These are phyloP conservation scores for Blastobotrys capitulatus DNA, from an alignment of 1,139 yeast genomes.

Conservation along the genomic window DNA sequence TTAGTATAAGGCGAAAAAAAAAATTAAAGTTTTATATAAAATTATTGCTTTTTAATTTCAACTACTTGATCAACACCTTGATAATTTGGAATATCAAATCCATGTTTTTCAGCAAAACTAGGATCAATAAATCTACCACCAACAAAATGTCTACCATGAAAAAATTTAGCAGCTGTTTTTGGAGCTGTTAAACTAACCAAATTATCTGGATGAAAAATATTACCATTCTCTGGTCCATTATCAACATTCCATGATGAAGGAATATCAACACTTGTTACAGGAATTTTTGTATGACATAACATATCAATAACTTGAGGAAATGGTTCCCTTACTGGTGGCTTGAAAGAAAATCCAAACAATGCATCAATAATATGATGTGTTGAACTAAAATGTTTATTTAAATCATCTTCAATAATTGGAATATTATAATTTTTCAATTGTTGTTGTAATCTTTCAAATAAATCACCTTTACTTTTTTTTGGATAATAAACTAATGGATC, in stretches of 20 bases:
- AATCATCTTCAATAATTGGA: conserved; percentile 37
- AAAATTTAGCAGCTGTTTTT: conserved; percentile 67
- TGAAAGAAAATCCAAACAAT: conserved; percentile 87
- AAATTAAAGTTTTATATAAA: no score
- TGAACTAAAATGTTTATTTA: conserved; percentile 23
- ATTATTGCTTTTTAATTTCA: conserved; percentile 16
- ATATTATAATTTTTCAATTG: conserved; percentile 59
- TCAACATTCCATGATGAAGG: conserved; percentile 99
- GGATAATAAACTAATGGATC: conserved; percentile 54
- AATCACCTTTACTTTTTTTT: conserved; percentile 33
- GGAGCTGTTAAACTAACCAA: conserved; percentile 90
- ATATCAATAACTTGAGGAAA: conserved; percentile 54
- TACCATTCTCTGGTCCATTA: conserved; percentile 55
- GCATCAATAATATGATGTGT: conserved; percentile 64
- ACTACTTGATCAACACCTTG: conserved; percentile 48
- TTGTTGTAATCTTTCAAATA: conserved; percentile 40
- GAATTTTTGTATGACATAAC: conserved; percentile 41
- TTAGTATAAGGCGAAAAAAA: no score
- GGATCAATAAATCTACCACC: conserved; percentile 83
- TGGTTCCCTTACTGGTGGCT: conserved; percentile 82
- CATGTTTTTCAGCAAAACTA: conserved; percentile 65
- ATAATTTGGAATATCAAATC: conserved; percentile 55
- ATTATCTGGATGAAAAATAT: conserved; percentile 48
- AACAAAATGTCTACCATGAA: conserved; percentile 58
- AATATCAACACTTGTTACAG: conserved; percentile 77